Base-by-base conservation (phyloP, 1,139 yeast species). In the Kodamaea alishanica region DNA sequence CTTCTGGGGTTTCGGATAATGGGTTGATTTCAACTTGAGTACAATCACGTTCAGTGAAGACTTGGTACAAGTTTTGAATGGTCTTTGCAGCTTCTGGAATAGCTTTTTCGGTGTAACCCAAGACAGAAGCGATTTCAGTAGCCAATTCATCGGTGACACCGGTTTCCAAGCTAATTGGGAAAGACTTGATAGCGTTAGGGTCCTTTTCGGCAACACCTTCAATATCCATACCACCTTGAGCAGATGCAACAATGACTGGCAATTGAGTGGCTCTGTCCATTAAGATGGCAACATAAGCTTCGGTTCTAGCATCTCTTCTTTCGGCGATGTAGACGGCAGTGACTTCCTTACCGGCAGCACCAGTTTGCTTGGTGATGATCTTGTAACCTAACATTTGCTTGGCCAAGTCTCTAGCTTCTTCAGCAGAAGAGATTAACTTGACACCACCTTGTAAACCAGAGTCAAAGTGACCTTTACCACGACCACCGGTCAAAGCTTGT, bases 151-250 rank as follows among this genome's bases (percentile, higher is more conserved):
- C 87, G 51, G 94, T 81, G 58, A 94, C 86, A 60, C 97, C 97
- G 42, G 68, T 67, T 50, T 82, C 78, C 57, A 88, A 75, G 51
- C 83, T 82, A 44, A 92, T 81, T 52, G 85, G 76, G 79, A 83
- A 88, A 51, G 94, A 82, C 73, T 88, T 84, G 73, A 92, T 94
- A 53, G 96, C 96, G 44, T 78, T 80, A 41, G 99, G 99, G 68
- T 79, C 84, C 55, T 77, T 81, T 54, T 84, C 84, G 46, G 98
- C 99, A 52, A 94, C 97, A 65, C 95, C 96, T 75, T 92, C 99
- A 60, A 92, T 94, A 70, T 92, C 97, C 96, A 94, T 90, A 75
- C 99, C 99, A 74, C 99, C 99, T 73, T 92, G 95, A 51, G 95
- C 75, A 28, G 97, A 88, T 35, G 96, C 97, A 51, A 92, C 96